Evolutionary conservation across 2,329 filamentous ascomycete species (phyloP).

Genomic region (Stemphylium lycopersici): DNA sequence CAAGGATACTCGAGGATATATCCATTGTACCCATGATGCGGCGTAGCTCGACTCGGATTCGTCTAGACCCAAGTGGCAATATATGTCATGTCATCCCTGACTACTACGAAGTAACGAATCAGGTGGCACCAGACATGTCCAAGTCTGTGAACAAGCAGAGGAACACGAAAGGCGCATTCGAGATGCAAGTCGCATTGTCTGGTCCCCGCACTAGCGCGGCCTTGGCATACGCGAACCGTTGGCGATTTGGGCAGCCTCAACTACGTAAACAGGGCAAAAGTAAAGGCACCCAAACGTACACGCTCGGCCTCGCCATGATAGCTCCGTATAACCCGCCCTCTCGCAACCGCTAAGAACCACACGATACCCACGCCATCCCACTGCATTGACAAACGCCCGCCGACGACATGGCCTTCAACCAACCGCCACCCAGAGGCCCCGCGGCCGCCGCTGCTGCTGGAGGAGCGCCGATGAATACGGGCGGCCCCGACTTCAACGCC

Average conservation of each 20-base stretch:
- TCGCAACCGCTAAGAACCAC: slow-evolving; percentile 28
- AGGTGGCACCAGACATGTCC: too few relatives aligned
- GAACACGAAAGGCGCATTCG: background rate
- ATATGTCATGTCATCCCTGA: too few relatives aligned
- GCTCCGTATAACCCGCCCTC: slow-evolving; percentile 22
- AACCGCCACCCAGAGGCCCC: slow-evolving; percentile 36
- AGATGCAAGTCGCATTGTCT: background rate
- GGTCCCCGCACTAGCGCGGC: slow-evolving; percentile 13
- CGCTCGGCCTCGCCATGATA: slow-evolving; percentile 41
- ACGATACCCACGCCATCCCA: slow-evolving; percentile 1
- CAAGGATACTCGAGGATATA: background rate
- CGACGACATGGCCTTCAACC: slow-evolving; percentile 35
- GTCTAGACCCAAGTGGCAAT: background rate
- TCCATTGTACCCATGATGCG: slow-evolving; percentile 1
- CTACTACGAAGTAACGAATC: too few relatives aligned
- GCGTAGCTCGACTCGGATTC: slow-evolving; percentile 21
- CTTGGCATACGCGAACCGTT: slow-evolving; percentile 21
- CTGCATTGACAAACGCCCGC: slow-evolving; percentile 2
- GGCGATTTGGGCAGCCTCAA: slow-evolving; percentile 23
- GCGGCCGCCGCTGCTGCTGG: slow-evolving; percentile 41
- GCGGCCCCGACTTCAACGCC: slow-evolving; percentile 42
- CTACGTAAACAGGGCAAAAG: slow-evolving; percentile 15
- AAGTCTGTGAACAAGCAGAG: background rate
- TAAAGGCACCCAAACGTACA: slow-evolving; percentile 22
- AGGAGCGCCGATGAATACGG: slow-evolving; percentile 34